phyloP scores from a whole-genome alignment of 371 early-diverging fungal genomes.

The Dichotomocladium elegans region DNA sequence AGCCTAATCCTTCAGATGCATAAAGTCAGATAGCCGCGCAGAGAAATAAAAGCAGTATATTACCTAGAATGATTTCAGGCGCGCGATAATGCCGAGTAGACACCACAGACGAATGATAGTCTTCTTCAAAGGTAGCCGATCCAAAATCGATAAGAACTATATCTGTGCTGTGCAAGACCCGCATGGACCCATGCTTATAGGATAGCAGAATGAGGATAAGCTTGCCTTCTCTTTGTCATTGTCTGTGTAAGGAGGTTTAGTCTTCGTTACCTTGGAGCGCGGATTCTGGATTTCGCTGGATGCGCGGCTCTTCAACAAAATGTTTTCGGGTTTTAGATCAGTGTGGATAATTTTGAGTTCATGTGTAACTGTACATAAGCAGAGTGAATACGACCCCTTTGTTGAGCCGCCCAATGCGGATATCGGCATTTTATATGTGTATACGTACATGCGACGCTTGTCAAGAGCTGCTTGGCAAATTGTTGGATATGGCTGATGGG shows the following conservation, averaged over 20 bases:
- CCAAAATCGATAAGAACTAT: slow-evolving; percentile 95
- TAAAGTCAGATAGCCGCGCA: background rate
- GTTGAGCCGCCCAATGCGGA: too few species aligned
- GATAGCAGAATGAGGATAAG: background rate
- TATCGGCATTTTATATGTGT: too few species aligned
- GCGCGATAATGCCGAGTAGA: slow-evolving; percentile 96
- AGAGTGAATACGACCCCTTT: background rate
- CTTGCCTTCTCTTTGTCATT: too few species aligned
- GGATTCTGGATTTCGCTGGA: background rate
- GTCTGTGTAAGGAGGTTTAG: too few species aligned
- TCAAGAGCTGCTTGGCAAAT: slow-evolving; percentile 76
- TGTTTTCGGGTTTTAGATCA: slow-evolving; percentile 93
- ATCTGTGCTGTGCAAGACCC: slow-evolving; percentile 62
- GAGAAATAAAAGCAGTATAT: too few species aligned
- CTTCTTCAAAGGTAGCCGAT: slow-evolving; percentile 87
- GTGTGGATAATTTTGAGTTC: slow-evolving; percentile 76
- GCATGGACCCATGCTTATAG: slow-evolving; percentile 1
- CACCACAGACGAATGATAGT: slow-evolving; percentile 88
- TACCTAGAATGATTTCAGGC: slow-evolving; percentile 92
- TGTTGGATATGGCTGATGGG: slow-evolving; percentile 83
- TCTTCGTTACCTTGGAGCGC: slow-evolving; percentile 13
- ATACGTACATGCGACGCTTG: slow-evolving; percentile 71
- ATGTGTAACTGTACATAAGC: slow-evolving; percentile 64
- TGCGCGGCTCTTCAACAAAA: slow-evolving; percentile 62
- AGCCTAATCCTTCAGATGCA: slow-evolving; percentile 61